A percentile compares a stretch with the other conserved stretches of the same genome.
Evolutionary conservation across 2,329 filamentous ascomycete genomes (phyloP).

Genomic region (Alternaria sp.): DNA sequence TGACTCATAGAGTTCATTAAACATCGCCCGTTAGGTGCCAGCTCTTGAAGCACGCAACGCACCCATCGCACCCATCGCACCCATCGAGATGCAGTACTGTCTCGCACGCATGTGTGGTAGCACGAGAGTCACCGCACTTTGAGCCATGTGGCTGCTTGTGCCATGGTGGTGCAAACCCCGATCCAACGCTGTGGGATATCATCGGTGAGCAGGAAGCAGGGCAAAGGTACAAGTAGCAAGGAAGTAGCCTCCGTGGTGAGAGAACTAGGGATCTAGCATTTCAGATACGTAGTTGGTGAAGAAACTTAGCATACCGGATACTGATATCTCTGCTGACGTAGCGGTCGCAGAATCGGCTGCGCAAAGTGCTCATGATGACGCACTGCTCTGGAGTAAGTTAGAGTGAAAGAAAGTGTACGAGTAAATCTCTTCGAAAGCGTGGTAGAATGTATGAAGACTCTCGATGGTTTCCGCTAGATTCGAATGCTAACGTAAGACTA

Average conservation of each 20-base stretch:
- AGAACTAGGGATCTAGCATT: not conserved
- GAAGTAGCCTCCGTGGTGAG: not conserved
- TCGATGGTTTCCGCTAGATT: not conserved
- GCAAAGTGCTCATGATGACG: not conserved
- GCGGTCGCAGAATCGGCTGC: not conserved
- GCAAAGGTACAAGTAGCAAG: not conserved
- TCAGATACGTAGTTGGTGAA: not conserved
- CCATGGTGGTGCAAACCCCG: not conserved
- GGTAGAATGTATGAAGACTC: not conserved
- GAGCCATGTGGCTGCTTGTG: conserved; percentile 21
- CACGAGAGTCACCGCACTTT: conserved; percentile 20
- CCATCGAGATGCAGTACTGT: not conserved
- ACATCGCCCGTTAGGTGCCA: not conserved
- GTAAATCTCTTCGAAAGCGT: not conserved
- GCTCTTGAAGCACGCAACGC: not conserved
- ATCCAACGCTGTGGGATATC: not conserved
- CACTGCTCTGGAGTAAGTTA: not conserved
- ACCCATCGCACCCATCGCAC: not conserved
- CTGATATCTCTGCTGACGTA: not conserved
- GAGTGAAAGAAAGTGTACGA: too few species aligned
- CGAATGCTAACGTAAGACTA: not conserved
- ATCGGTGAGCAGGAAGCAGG: not conserved
- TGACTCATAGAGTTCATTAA: not conserved
- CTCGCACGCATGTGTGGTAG: not conserved
- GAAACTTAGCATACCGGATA: not conserved